Conservation (phyloP, 1,284 basidiomycete species). For the Malassezia vespertilionis region DNA sequence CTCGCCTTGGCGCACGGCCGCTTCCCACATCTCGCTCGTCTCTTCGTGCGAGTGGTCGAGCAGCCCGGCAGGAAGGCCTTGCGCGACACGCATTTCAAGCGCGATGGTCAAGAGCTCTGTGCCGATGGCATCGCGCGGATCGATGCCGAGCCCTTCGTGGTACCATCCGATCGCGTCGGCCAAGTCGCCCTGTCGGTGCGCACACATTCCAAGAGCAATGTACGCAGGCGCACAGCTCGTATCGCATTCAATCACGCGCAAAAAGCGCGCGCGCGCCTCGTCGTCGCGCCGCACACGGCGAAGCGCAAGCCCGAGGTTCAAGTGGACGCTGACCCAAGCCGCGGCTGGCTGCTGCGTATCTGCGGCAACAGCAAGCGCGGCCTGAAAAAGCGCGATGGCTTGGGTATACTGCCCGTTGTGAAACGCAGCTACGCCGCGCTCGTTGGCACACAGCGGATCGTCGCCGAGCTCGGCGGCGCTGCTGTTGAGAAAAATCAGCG, state of each 20-base stretch:
- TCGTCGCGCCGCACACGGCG: slow-evolving; percentile 18
- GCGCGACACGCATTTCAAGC: slow-evolving; percentile 11
- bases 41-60: background rate
- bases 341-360: slow-evolving; percentile 71
- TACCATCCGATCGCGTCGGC: slow-evolving; percentile 36
- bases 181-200: slow-evolving; percentile 27
- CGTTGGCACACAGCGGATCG: slow-evolving; percentile 82
- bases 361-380: slow-evolving; percentile 52
- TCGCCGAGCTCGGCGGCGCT: slow-evolving; percentile 66
- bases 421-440: slow-evolving; percentile 82
- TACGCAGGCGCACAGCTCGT: slow-evolving; percentile 30
- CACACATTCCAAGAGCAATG: slow-evolving; percentile 33
- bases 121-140: slow-evolving; percentile 15
- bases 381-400: slow-evolving; percentile 53
- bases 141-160: slow-evolving; percentile 22
- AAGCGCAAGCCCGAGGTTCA: slow-evolving; percentile 48
- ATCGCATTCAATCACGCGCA: slow-evolving; percentile 31
- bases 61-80: slow-evolving; percentile 6
- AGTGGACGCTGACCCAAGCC: slow-evolving; percentile 73
- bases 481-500: slow-evolving; percentile 74
- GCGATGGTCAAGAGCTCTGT: slow-evolving; percentile 14
- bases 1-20: background rate
- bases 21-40: background rate
- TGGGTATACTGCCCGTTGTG: slow-evolving; percentile 63
- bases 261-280: slow-evolving; percentile 22